These are phyloP conservation scores for Arthrinium puccinioides DNA, from an alignment of 2,329 filamentous ascomycete species.

Conservation along the genomic window DNA sequence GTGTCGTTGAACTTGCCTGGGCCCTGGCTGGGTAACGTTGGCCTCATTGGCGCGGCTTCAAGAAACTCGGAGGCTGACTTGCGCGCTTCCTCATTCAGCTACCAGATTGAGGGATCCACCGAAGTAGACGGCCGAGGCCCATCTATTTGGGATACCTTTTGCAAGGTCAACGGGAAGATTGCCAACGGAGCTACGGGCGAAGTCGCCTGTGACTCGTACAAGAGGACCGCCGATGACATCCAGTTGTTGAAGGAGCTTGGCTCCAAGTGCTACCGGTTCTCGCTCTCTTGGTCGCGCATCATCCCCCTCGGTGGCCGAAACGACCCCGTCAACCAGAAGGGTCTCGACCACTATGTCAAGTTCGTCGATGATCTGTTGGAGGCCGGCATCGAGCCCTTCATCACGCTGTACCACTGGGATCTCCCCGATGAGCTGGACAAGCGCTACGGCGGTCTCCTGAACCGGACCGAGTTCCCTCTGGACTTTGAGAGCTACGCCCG, in stretches of 20 bases:
- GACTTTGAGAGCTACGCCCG: conserved; percentile 77
- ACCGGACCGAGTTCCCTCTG: conserved; percentile 73
- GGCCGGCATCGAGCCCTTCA: conserved; percentile 70
- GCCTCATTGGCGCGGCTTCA: background rate
- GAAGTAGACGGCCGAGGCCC: conserved; percentile 71
- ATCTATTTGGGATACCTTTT: conserved; percentile 90
- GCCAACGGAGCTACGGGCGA: conserved; percentile 69
- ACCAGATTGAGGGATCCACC: conserved; percentile 77
- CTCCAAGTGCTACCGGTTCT: conserved; percentile 74
- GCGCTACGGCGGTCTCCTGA: conserved; percentile 74
- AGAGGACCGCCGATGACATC: conserved; percentile 71
- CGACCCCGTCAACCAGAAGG: conserved; percentile 73
- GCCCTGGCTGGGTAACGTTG: background rate
- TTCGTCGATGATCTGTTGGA: conserved; percentile 72
- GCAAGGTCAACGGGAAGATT: conserved; percentile 72
- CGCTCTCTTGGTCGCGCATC: conserved; percentile 76
- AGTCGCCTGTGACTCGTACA: conserved; percentile 81
- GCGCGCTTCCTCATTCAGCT: conserved; percentile 42
- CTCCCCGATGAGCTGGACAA: conserved; percentile 70
- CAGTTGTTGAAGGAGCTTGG: conserved; percentile 67
- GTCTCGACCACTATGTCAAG: conserved; percentile 69
- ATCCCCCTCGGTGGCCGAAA: conserved; percentile 79
- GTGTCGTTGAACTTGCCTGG: background rate
- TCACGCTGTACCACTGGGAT: conserved; percentile 88
- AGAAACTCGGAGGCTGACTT: conserved; percentile 9